Evolutionary conservation across 345 rosid genomes (phyloP).

Genomic region (Tarenaya hassleriana): DNA sequence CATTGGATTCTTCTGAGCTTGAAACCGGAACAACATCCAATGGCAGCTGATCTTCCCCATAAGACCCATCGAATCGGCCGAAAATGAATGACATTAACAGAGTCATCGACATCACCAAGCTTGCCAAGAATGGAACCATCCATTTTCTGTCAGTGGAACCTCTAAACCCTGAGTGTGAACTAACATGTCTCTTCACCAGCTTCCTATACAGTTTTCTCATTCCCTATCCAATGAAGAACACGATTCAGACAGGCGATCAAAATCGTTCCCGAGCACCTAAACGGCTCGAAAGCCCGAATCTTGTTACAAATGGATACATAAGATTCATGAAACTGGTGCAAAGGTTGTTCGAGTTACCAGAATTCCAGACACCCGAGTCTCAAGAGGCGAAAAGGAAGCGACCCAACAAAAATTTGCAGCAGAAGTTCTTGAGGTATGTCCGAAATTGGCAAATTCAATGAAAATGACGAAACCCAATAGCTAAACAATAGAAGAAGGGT

Average conservation of each 20-base stretch:
- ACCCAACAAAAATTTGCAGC: constrained; percentile 16
- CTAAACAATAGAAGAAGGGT: constrained; percentile 19
- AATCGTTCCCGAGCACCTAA: neutral
- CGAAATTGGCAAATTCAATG: neutral
- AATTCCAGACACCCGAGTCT: constrained; percentile 13
- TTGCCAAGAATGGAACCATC: constrained; percentile 70
- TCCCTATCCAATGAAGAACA: constrained; percentile 13
- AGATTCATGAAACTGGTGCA: constrained; percentile 6
- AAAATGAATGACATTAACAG: constrained; percentile 44
- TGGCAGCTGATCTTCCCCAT: constrained; percentile 43
- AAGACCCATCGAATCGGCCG: constrained; percentile 35
- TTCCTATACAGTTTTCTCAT: constrained; percentile 49
- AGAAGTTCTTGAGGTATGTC: no score
- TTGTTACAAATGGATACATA: constrained; percentile 8
- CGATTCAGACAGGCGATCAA: constrained; percentile 12
- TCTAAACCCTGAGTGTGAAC: constrained; percentile 53
- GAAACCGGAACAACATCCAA: constrained; percentile 41
- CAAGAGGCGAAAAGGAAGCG: neutral
- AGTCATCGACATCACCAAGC: constrained; percentile 64
- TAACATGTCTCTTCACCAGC: constrained; percentile 52
- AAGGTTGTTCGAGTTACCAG: constrained; percentile 11
- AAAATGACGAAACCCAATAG: no score
- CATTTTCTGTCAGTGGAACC: constrained; percentile 70
- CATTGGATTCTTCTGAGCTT: constrained; percentile 45
- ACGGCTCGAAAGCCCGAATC: constrained; percentile 18